phyloP scores from a whole-genome alignment of 306 rosid genomes.

The Vicia faba region DNA sequence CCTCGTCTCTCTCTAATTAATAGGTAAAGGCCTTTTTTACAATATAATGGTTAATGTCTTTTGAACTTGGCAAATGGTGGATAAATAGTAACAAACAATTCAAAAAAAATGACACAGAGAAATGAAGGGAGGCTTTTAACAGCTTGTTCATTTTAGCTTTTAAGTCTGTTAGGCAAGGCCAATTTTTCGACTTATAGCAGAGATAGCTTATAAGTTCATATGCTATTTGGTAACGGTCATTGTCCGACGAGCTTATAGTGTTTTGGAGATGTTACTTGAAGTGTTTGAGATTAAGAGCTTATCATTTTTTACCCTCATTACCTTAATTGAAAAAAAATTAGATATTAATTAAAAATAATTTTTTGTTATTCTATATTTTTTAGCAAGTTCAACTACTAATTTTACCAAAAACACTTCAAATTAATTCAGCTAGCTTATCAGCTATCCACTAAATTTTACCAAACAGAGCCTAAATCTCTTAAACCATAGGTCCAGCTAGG shows the following conservation, averaged over 20 bases:
- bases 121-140: too few relatives aligned
- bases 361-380: neutral
- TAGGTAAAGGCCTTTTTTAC: neutral
- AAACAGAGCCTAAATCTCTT: neutral
- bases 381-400: neutral
- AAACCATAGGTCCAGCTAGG: neutral
- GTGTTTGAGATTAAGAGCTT: too few relatives aligned
- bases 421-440: neutral
- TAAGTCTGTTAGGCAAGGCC: neutral
- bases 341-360: neutral
- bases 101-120: too few relatives aligned
- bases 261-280: too few relatives aligned
- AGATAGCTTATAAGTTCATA: neutral
- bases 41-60: neutral
- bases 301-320: neutral
- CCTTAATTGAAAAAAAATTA: neutral
- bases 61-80: neutral
- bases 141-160: conserved; percentile 20
- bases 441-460: neutral
- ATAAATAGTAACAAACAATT: too few relatives aligned
- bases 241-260: neutral
- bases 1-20: neutral
- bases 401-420: neutral
- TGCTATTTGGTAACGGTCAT: neutral
- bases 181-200: neutral